phyloP scores from a whole-genome alignment of 1,284 basidiomycete genomes.

The Heterobasidion irregulare region DNA sequence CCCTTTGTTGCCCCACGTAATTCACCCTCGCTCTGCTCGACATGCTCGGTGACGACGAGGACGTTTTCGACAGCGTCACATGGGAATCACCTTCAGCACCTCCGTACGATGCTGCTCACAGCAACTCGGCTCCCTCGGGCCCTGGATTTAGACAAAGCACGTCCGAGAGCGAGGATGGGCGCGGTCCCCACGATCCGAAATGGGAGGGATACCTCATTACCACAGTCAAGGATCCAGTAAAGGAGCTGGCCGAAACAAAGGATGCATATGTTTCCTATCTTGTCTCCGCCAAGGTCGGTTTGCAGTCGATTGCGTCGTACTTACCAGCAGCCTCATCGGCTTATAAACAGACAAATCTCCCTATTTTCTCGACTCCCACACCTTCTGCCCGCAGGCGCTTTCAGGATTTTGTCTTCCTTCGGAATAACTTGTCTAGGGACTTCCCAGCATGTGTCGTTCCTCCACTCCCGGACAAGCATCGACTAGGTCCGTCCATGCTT shows the following conservation, averaged over 20 bases:
- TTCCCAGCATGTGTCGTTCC: conserved; percentile 97
- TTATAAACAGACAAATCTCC: conserved; percentile 63
- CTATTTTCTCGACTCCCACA: conserved; percentile 68
- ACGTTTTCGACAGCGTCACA: conserved; percentile 80
- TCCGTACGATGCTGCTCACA: conserved; percentile 34
- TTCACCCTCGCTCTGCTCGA: conserved; percentile 5
- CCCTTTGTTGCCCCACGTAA: not conserved
- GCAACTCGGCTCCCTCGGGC: conserved; percentile 33
- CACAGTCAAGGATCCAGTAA: conserved; percentile 85
- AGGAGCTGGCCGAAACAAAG: conserved; percentile 93
- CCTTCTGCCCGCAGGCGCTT: conserved; percentile 82
- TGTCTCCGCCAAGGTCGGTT: conserved; percentile 75
- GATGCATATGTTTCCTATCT: conserved; percentile 95
- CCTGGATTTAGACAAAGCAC: conserved; percentile 76
- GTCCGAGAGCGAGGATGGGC: conserved; percentile 50
- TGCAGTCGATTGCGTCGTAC: not conserved
- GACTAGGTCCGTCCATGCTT: conserved; percentile 60
- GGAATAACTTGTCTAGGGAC: conserved; percentile 82
- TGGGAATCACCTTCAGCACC: conserved; percentile 69
- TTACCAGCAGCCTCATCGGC: not conserved
- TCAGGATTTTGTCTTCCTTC: conserved; percentile 94
- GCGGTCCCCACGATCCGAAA: conserved; percentile 65
- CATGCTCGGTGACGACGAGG: conserved; percentile 77
- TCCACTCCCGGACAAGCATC: conserved; percentile 93
- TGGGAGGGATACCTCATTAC: conserved; percentile 89